These are phyloP conservation scores for Hexamita inflata DNA, from an alignment of 208 protist genomes.

Conservation along the genomic window DNA sequence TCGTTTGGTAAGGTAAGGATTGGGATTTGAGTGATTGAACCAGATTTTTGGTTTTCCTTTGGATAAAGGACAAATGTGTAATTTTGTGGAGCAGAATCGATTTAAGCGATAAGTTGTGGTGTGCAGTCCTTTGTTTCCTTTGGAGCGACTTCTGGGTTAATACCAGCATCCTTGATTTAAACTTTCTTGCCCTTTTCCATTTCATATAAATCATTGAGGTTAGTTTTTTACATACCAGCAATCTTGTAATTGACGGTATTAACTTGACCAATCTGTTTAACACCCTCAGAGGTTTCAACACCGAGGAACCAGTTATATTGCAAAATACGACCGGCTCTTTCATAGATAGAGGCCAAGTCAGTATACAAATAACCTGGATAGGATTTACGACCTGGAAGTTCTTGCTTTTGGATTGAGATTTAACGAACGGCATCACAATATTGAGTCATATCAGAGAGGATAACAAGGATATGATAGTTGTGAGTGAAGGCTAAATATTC, in stretches of 20 bases:
- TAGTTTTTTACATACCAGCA: background rate
- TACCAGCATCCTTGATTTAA: background rate
- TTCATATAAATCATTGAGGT: background rate
- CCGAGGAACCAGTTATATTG: slow-evolving; percentile 52
- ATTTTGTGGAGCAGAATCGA: background rate
- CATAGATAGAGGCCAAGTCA: slow-evolving; percentile 97
- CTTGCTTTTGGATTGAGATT: slow-evolving; percentile 93
- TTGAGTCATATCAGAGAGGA: slow-evolving; percentile 85
- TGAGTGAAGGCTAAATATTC: slow-evolving; percentile 99
- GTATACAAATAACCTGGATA: slow-evolving; percentile 99
- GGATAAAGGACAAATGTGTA: background rate
- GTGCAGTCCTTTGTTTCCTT: background rate
- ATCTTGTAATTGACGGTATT: background rate
- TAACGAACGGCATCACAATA: slow-evolving; percentile 99
- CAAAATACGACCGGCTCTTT: slow-evolving; percentile 94
- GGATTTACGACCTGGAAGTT: slow-evolving; percentile 95
- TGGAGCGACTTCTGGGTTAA: background rate
- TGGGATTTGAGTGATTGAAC: slow-evolving; percentile 99
- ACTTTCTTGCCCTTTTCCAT: background rate
- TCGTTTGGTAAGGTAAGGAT: slow-evolving; percentile 99
- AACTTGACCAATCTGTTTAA: background rate
- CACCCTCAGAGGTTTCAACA: background rate
- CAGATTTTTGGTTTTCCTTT: slow-evolving; percentile 38
- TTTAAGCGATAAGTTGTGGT: background rate
- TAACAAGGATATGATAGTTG: slow-evolving; percentile 78